Base-by-base conservation (phyloP, 2,329 filamentous ascomycete genomes). In the Aspergillus quadrilineatus region DNA sequence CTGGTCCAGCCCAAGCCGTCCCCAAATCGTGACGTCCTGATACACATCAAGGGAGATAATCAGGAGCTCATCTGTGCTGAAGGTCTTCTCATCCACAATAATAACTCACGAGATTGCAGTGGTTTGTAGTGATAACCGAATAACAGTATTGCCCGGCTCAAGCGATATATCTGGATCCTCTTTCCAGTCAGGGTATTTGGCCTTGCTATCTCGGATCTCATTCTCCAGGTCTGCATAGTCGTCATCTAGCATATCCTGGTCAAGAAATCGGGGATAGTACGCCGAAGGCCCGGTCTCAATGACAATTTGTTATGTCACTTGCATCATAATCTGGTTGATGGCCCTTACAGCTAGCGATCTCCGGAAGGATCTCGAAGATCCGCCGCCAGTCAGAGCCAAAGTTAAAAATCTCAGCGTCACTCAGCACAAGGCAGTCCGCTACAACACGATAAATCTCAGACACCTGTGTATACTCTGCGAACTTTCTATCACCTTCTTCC, bases 331-430 rank as follows among this genome's bases (percentile, higher is more conserved):
- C 39, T 3, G 39, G 2, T 22, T 42, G 39, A 42, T 42, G 39
- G 39, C 6, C 39, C 39, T 12, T 17, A 44, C 34, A 32, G 30
- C 41, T 32, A 5, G 22, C 30, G n/a, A 53, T 45, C 32, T 57
- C 37, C 7, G 46, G 50, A n/a, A 57, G 39, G 32, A 57, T 46
- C n/a, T 37, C 30, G 5, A 53, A 57, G 22, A 54, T 26, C 30
- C 17, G 45, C 41, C 28, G 22, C 55, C 50, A 53, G 41, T 53
- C 42, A 8, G 42, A 41, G 29, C 43, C 55, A 34, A 45, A 57
- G 32, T 53, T 50, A 15, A 57, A 57, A 57, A n/a, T 36, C 14
- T 53, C 17, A 4, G 50, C 37, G 36, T 57, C 45, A 50, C 47
- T 17, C 50, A 57, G 37, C 15, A 30, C 36, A 30, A 29, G 15